Conservation (phyloP, 2,329 filamentous ascomycete genomes). For the Neocatenulostroma microsporum region DNA sequence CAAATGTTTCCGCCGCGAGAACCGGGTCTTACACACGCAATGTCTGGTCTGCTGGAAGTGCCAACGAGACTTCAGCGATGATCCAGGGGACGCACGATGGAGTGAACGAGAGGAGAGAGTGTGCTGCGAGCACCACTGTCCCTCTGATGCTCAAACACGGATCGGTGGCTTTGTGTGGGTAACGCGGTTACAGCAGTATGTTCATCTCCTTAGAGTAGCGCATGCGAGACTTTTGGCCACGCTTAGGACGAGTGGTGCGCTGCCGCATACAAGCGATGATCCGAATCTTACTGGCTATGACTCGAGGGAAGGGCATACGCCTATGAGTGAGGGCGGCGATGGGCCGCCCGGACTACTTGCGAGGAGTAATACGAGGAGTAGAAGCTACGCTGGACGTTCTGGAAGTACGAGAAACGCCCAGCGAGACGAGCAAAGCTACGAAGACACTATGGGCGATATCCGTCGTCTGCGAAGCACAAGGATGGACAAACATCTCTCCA, state of each 20-base stretch:
- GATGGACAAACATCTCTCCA: slow-evolving; percentile 88
- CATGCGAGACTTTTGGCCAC: slow-evolving; percentile 83
- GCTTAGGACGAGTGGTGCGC: slow-evolving; percentile 69
- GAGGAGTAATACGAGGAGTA: slow-evolving; percentile 62
- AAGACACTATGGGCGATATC: slow-evolving; percentile 94
- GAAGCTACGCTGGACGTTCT: slow-evolving; percentile 59
- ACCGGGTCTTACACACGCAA: slow-evolving; percentile 69
- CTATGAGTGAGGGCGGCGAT: slow-evolving; percentile 46
- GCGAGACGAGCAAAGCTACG: slow-evolving; percentile 61
- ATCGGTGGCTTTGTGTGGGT: slow-evolving; percentile 59
- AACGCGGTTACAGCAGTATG: slow-evolving; percentile 85
- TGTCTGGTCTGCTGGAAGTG: slow-evolving; percentile 69
- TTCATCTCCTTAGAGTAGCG: slow-evolving; percentile 85
- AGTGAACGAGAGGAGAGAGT: slow-evolving; percentile 60
- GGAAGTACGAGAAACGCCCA: slow-evolving; percentile 41
- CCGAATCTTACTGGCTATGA: slow-evolving; percentile 60
- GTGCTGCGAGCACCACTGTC: slow-evolving; percentile 51
- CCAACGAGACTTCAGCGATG: slow-evolving; percentile 61
- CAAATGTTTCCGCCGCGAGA: slow-evolving; percentile 69
- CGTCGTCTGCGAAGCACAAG: slow-evolving; percentile 83
- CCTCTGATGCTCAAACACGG: slow-evolving; percentile 51
- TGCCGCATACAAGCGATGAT: slow-evolving; percentile 67
- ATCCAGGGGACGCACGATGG: slow-evolving; percentile 62
- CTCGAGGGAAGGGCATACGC: slow-evolving; percentile 58
- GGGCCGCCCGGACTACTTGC: slow-evolving; percentile 50